A percentile compares a stretch with the other conserved stretches of the same genome.
Evolutionary conservation across 129 eudicot genomes (phyloP).

Genomic region (Smallanthus sonchifolius): DNA sequence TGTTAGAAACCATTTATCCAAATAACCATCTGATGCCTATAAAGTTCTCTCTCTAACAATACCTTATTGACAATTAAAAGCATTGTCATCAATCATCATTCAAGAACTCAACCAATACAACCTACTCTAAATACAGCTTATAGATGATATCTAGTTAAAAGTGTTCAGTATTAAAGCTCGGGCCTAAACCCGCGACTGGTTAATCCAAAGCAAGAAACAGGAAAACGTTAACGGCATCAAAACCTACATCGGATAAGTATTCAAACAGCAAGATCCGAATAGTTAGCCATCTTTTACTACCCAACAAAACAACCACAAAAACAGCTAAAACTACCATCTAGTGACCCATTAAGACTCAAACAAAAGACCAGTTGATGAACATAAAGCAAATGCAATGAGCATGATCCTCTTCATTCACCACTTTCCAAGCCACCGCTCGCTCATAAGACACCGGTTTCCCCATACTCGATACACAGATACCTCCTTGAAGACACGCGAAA

Average conservation of each 20-base stretch:
- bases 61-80: no score
- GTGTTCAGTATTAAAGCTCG: no score
- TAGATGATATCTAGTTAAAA: no score
- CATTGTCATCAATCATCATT: no score
- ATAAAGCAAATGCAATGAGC: constrained; percentile 85
- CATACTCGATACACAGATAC: constrained; percentile 85
- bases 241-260: neutral
- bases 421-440: constrained; percentile 90
- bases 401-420: constrained; percentile 73
- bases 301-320: constrained; percentile 6
- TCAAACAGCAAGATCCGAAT: constrained; percentile 10
- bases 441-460: constrained; percentile 84
- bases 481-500: constrained; percentile 33
- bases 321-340: constrained; percentile 9
- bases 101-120: no score
- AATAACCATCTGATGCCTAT: no score
- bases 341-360: constrained; percentile 22
- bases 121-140: no score
- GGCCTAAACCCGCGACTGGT: neutral
- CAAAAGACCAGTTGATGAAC: constrained; percentile 91
- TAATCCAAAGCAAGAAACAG: neutral
- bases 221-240: neutral
- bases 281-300: neutral
- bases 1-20: no score
- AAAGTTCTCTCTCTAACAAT: no score